Conservation (phyloP, 192 early-diverging fungal species). For the Thamnidium elegans region DNA sequence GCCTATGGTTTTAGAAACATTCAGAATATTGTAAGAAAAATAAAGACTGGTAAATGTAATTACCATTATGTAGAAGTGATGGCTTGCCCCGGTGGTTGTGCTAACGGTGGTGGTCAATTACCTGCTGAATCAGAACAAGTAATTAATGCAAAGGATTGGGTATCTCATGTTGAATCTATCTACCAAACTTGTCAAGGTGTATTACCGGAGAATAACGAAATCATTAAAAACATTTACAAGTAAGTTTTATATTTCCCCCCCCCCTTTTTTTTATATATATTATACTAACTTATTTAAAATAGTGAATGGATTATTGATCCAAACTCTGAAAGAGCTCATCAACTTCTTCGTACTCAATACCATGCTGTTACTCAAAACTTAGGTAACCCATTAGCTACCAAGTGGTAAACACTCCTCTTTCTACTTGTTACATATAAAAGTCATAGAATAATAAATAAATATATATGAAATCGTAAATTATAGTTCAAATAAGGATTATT, state of each 20-base stretch:
- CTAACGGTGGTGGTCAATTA: conserved; percentile 96
- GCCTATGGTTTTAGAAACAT: conserved; percentile 97
- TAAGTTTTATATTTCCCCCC: conserved; percentile 18
- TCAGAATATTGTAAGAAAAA: conserved; percentile 96
- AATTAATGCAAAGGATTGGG: conserved; percentile 67
- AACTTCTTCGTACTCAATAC: conserved; percentile 81
- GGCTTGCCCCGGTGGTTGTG: conserved; percentile 96
- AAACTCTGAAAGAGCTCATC: conserved; percentile 56
- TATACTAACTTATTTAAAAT: not conserved
- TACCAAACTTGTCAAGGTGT: conserved; percentile 55
- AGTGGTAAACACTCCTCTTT: conserved; percentile 56
- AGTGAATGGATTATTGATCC: conserved; percentile 81
- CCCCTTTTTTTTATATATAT: not conserved
- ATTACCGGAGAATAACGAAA: conserved; percentile 66
- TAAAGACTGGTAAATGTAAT: conserved; percentile 68
- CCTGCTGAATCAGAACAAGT: conserved; percentile 49
- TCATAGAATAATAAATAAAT: too few species aligned
- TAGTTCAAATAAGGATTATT: too few species aligned
- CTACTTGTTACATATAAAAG: too few species aligned
- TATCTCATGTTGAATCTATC: conserved; percentile 60
- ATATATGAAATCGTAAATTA: too few species aligned
- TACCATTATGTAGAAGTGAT: conserved; percentile 97
- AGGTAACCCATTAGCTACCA: conserved; percentile 74
- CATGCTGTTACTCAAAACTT: conserved; percentile 75
- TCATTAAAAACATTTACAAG: conserved; percentile 61